Conservation (phyloP, 1,139 yeast genomes). For the Geotrichum restrictum region DNA sequence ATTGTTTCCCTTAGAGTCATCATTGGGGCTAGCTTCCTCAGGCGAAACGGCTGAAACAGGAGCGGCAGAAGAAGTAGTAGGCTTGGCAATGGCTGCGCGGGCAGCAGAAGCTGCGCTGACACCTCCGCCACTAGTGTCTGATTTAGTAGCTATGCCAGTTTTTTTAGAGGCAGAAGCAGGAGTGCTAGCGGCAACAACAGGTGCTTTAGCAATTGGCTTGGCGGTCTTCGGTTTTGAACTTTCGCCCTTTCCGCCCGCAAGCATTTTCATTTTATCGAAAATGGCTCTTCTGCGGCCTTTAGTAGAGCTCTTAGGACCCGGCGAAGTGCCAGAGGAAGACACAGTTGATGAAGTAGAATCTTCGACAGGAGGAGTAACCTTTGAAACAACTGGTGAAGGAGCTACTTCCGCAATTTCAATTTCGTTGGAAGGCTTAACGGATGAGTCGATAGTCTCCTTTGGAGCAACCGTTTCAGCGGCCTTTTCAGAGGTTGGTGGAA, state of each 20-base stretch:
- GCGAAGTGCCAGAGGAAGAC: constrained; percentile 2
- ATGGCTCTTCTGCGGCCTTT: constrained; percentile 5
- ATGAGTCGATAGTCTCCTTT: constrained; percentile 1
- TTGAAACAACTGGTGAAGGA: neutral
- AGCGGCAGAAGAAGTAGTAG: neutral
- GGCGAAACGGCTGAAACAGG: constrained; percentile 11
- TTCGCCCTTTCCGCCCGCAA: neutral
- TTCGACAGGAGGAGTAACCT: neutral
- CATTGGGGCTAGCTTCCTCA: neutral
- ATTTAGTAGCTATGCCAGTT: constrained; percentile 4
- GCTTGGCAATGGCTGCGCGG: constrained; percentile 11
- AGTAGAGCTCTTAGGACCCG: neutral
- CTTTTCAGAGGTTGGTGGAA: too few relatives aligned
- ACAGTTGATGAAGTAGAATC: neutral
- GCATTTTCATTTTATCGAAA: constrained; percentile 5
- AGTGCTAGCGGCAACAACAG: constrained; percentile 1
- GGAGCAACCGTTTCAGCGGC: neutral
- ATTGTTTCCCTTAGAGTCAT: neutral
- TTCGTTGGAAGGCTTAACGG: neutral
- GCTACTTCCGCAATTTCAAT: neutral
- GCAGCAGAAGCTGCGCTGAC: constrained; percentile 19
- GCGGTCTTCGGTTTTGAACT: neutral
- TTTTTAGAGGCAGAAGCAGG: constrained; percentile 1
- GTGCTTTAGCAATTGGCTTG: neutral
- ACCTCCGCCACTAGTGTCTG: constrained; percentile 13